phyloP scores from a whole-genome alignment of 1,139 yeast species.

The Yamadazyma dushanensis region DNA sequence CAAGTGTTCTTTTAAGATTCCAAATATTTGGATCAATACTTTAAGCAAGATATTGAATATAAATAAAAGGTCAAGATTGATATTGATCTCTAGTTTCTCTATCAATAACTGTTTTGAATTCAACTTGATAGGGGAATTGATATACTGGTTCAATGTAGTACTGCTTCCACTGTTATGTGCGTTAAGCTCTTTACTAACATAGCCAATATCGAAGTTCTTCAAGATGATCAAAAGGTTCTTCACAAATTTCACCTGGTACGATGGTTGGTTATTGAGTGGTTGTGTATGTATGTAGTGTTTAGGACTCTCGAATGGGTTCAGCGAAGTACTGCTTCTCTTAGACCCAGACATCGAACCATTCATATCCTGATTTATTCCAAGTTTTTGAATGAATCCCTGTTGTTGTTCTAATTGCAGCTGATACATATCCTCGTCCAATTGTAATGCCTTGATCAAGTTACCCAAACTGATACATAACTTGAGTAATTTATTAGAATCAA shows the following conservation, averaged over 20 bases:
- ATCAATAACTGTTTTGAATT: constrained; percentile 44
- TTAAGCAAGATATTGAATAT: constrained; percentile 39
- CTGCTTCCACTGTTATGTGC: constrained; percentile 10
- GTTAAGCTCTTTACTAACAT: constrained; percentile 9
- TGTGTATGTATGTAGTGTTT: constrained; percentile 16
- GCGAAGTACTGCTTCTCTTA: constrained; percentile 6
- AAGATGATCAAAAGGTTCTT: constrained; percentile 34
- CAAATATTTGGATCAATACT: constrained; percentile 31
- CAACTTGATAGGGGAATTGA: constrained; percentile 40
- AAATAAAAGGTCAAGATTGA: constrained; percentile 40
- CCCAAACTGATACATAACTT: constrained; percentile 48
- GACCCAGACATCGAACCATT: background rate
- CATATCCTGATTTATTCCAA: constrained; percentile 4
- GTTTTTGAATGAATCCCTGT: constrained; percentile 11
- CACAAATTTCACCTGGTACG: constrained; percentile 37
- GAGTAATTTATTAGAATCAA: constrained; percentile 39
- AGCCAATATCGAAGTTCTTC: constrained; percentile 45
- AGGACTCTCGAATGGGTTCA: constrained; percentile 16
- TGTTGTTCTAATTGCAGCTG: constrained; percentile 25
- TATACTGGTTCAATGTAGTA: constrained; percentile 18
- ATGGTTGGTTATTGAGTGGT: constrained; percentile 21
- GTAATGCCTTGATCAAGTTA: constrained; percentile 38
- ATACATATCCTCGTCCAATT: constrained; percentile 36
- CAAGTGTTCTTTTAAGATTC: constrained; percentile 22
- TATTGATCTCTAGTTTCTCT: constrained; percentile 48